Conservation (phyloP, 129 eudicot species). For the Flaveria trinervia region DNA sequence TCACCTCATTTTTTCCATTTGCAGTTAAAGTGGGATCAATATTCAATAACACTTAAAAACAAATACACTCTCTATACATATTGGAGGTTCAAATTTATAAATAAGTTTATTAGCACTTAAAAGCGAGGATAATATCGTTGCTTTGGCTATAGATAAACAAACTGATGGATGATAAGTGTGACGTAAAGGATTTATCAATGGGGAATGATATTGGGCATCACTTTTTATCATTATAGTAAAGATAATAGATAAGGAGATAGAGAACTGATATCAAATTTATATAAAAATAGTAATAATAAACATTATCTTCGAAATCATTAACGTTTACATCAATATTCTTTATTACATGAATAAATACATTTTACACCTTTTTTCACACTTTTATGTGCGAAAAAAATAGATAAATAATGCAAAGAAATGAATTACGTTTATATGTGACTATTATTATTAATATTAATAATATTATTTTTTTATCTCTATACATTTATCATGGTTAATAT, state of each 20-base stretch:
- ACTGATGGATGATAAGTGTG: constrained; percentile 16
- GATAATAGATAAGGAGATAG: constrained; percentile 29
- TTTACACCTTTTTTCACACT: background rate
- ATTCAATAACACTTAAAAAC: too few relatives aligned
- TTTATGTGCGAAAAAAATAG: background rate
- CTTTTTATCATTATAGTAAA: constrained; percentile 27
- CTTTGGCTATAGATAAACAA: background rate
- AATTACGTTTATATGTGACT: too few relatives aligned
- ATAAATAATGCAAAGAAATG: background rate
- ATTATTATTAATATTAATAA: too few relatives aligned
- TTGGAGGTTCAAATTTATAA: background rate
- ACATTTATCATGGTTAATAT: too few relatives aligned
- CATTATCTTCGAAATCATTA: background rate
- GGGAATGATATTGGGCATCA: background rate
- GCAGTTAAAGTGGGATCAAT: too few relatives aligned
- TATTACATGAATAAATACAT: constrained; percentile 2
- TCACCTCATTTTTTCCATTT: too few relatives aligned
- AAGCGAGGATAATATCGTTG: background rate
- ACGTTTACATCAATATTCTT: background rate
- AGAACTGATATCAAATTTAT: background rate
- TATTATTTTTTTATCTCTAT: too few relatives aligned
- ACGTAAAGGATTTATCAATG: constrained; percentile 23
- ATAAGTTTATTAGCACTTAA: background rate
- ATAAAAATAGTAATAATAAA: background rate
- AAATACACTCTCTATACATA: too few relatives aligned